A percentile compares a stretch with the other conserved stretches of the same genome.
phyloP scores from a whole-genome alignment of 2,329 filamentous ascomycete species.

The Fusarium xyrophilum region DNA sequence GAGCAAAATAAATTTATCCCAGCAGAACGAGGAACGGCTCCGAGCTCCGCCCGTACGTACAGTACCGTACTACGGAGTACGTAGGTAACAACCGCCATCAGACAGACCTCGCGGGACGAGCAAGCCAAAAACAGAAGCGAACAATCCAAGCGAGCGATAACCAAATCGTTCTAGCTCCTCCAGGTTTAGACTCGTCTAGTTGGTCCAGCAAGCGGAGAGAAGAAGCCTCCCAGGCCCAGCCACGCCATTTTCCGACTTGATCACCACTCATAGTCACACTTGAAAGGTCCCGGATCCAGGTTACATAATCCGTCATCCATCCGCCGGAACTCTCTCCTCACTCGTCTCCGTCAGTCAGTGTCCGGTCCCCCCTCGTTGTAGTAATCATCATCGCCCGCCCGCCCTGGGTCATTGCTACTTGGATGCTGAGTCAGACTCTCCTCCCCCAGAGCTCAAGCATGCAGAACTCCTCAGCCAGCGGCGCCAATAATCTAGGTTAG shows the following conservation, averaged over 20 bases:
- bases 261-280: conserved; percentile 31
- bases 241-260: conserved; percentile 41
- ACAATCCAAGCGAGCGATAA: conserved; percentile 27
- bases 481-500: conserved; percentile 46
- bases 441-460: conserved; percentile 42
- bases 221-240: conserved; percentile 38
- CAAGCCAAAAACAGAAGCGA: conserved; percentile 12
- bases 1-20: conserved; percentile 15
- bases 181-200: conserved; percentile 13
- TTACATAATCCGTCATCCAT: conserved; percentile 42
- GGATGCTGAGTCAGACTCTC: conserved; percentile 48
- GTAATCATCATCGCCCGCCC: conserved; percentile 43
- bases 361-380: conserved; percentile 38
- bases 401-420: conserved; percentile 39
- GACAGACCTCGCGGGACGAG: conserved; percentile 4
- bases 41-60: conserved; percentile 21
- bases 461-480: conserved; percentile 45
- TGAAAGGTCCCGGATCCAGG: conserved; percentile 27
- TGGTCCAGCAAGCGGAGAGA: conserved; percentile 21
- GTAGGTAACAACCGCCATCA: conserved; percentile 6
- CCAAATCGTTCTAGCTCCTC: background rate
- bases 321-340: conserved; percentile 36
- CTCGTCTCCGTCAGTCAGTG: conserved; percentile 40
- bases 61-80: background rate
- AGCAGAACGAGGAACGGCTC: conserved; percentile 9